phyloP scores from a whole-genome alignment of 345 rosid genomes.

The Litchi chinensis region DNA sequence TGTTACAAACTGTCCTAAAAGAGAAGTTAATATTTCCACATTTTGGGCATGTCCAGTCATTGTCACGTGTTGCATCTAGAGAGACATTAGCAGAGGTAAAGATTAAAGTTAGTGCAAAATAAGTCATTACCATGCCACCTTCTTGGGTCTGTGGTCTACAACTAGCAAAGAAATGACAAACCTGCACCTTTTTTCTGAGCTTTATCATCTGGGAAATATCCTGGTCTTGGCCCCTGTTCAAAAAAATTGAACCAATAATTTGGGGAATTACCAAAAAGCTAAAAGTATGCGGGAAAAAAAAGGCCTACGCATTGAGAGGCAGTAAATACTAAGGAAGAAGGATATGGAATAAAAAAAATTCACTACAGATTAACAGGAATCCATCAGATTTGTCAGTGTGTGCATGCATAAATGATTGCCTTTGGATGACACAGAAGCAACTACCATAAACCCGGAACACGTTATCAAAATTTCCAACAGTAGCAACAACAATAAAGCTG shows the following conservation, averaged over 20 bases:
- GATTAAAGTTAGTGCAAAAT: constrained; percentile 4
- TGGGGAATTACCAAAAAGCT: background rate
- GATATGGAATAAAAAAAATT: background rate
- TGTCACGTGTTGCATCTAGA: constrained; percentile 79
- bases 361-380: background rate
- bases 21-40: constrained; percentile 98
- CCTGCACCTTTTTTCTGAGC: constrained; percentile 64
- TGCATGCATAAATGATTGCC: background rate
- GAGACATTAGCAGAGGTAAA: constrained; percentile 12
- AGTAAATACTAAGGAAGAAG: background rate
- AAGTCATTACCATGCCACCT: background rate
- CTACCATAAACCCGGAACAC: background rate
- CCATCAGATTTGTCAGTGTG: background rate
- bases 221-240: constrained; percentile 83
- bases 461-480: constrained; percentile 8
- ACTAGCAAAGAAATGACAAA: constrained; percentile 24
- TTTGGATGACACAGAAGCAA: background rate
- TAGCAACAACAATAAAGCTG: constrained; percentile 15
- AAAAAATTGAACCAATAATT: constrained; percentile 18
- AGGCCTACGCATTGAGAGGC: background rate
- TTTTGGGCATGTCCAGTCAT: constrained; percentile 97
- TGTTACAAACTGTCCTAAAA: constrained; percentile 91
- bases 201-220: constrained; percentile 79
- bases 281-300: background rate
- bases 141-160: background rate